Conservation (phyloP, 2,329 filamentous ascomycete genomes). For the Epichloe uncinata region DNA sequence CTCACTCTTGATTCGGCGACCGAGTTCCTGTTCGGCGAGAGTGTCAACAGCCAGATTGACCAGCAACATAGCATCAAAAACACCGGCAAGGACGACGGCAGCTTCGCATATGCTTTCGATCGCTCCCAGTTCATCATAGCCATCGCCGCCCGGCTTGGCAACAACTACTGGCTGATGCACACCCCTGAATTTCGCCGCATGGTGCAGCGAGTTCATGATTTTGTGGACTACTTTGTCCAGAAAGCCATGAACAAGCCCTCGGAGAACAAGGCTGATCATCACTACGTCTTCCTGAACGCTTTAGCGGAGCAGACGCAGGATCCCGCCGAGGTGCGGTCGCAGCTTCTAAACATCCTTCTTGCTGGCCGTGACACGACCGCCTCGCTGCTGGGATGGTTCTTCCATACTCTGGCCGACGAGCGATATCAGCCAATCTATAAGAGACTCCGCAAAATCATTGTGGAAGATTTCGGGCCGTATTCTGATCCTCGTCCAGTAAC, state of each 20-base stretch:
- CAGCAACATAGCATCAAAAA: slow-evolving; percentile 4
- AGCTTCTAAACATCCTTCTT: slow-evolving; percentile 28
- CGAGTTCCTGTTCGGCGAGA: slow-evolving; percentile 50
- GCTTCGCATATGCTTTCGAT: slow-evolving; percentile 14
- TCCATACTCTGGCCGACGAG: slow-evolving; percentile 26
- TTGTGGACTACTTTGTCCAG: slow-evolving; percentile 40
- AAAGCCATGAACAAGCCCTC: slow-evolving; percentile 36
- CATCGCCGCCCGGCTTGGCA: slow-evolving; percentile 29
- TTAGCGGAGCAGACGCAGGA: slow-evolving; percentile 20
- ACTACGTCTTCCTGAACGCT: slow-evolving; percentile 20
- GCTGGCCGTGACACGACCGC: slow-evolving; percentile 44
- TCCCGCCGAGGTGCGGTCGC: slow-evolving; percentile 13
- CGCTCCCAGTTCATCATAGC: slow-evolving; percentile 7
- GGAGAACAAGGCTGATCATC: slow-evolving; percentile 10
- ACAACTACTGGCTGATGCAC: slow-evolving; percentile 42
- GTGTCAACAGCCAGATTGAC: slow-evolving; percentile 27
- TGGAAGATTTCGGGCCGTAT: slow-evolving; percentile 34
- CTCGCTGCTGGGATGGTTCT: slow-evolving; percentile 33
- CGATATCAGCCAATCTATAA: slow-evolving; percentile 23
- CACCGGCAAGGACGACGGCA: slow-evolving; percentile 6
- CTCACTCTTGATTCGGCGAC: slow-evolving; percentile 35
- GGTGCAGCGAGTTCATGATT: slow-evolving; percentile 26
- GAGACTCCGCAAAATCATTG: slow-evolving; percentile 27
- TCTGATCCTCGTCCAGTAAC: background rate
- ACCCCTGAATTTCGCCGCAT: slow-evolving; percentile 49